These are phyloP conservation scores for Populus tremula DNA, from an alignment of 345 rosid species.

Conservation along the genomic window DNA sequence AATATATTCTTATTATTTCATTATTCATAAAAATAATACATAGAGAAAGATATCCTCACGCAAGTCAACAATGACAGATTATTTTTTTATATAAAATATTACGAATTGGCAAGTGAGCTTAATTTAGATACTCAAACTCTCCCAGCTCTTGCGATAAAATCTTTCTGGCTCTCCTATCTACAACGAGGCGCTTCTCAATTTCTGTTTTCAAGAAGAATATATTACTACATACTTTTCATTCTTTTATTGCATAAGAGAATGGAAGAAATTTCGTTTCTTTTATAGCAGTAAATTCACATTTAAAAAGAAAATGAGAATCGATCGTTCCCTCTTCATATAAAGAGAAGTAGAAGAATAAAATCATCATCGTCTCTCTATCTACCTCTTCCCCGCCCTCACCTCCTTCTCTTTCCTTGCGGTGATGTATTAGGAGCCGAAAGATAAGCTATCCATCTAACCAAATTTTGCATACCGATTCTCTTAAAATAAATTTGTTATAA, in stretches of 20 bases:
- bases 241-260: background rate
- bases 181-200: background rate
- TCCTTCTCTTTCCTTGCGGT: background rate
- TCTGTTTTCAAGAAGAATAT: background rate
- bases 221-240: background rate
- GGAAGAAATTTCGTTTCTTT: background rate
- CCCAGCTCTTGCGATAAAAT: background rate
- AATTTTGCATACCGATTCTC: constrained; percentile 24
- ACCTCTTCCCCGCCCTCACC: constrained; percentile 5
- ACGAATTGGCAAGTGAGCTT: too few species aligned
- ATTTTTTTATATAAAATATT: too few species aligned
- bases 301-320: constrained; percentile 13
- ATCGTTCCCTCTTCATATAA: constrained; percentile 32
- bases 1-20: too few species aligned
- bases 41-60: too few species aligned
- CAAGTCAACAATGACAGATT: too few species aligned
- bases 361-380: constrained; percentile 18
- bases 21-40: too few species aligned
- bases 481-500: constrained; percentile 13
- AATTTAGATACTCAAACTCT: too few species aligned
- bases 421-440: constrained; percentile 4
- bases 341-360: constrained; percentile 35
- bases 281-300: background rate
- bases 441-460: constrained; percentile 34
- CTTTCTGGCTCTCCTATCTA: background rate